Evolutionary conservation across 176 grass and related monocot species (phyloP), one percentile per base, ranked within the genome.

Genomic region (Alopecurus myosuroides): DNA sequence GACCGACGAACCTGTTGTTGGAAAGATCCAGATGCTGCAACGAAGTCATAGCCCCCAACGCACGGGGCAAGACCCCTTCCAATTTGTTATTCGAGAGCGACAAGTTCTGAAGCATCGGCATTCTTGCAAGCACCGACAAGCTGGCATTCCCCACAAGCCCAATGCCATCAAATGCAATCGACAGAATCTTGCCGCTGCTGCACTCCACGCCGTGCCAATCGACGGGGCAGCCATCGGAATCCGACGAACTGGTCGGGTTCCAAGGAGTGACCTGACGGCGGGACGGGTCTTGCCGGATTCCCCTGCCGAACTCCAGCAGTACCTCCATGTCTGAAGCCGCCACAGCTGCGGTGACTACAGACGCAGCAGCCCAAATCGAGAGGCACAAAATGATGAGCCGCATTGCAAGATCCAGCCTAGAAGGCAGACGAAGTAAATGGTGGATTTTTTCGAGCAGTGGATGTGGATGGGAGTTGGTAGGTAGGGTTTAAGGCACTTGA

Each of bases 181-280:
- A 77, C 35, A 90, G 84, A 77, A 98, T 90, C 72, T 77, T 77
- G 42, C 89, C 96, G 42, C 72, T 80, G 58, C 48, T 95, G 85
- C 96, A 98, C 69, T 90, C 82, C 76, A 98, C 81, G 66, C 93
- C 93, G 19, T 81, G 85, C 93, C 96, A 98, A 36, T 86, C 82
- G 36, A 67, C 71, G n/a, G 96, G 96, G 89, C 96, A 98, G 67
- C 90, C 88, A 81, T 82, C 86, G 5, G 91, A 93, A 80, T 92
- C 87, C 26, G 84, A 77, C 7, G 87, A 72, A 10, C 75, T 90
- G 23, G 68, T 91, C 22, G 78, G 89, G 45, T 98, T 95, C 96
- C 96, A 98, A 28, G 85, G 88, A 15, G 37, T 36, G 22, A 57
- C 53, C 57, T 85, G 69, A 36, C 78, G 82, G 44, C 58, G 44